These are phyloP conservation scores for Royoungia palumana DNA, from an alignment of 768 basidiomycete genomes.

Conservation along the genomic window DNA sequence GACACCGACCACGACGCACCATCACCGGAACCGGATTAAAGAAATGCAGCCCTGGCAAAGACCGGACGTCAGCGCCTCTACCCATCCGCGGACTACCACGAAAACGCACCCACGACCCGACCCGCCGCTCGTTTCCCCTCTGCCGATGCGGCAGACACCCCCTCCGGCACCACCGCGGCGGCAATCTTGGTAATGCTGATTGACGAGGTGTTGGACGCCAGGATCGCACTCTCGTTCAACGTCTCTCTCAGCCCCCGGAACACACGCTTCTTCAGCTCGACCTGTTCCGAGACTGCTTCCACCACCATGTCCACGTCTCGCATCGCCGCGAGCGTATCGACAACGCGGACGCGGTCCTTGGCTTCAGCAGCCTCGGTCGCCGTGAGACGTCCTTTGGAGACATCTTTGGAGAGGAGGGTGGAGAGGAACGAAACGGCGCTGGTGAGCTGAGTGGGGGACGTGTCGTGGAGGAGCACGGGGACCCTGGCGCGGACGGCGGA, in stretches of 20 bases:
- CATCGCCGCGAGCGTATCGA: conserved; percentile 57
- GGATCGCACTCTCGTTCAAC: conserved; percentile 68
- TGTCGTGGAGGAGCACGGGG: conserved; percentile 82
- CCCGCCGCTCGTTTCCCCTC: conserved; percentile 62
- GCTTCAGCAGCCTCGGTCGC: conserved; percentile 71
- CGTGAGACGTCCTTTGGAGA: conserved; percentile 74
- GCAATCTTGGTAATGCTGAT: conserved; percentile 96
- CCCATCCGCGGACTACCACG: background rate
- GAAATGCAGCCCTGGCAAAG: conserved; percentile 72
- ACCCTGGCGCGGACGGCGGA: conserved; percentile 82
- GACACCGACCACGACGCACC: conserved; percentile 45
- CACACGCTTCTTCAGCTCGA: conserved; percentile 73
- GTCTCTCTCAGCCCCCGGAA: conserved; percentile 69
- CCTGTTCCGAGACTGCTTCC: conserved; percentile 89
- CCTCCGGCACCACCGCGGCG: conserved; percentile 63
- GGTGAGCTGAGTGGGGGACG: conserved; percentile 66
- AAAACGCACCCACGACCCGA: conserved; percentile 79
- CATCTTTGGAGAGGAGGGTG: conserved; percentile 84
- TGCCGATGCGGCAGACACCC: conserved; percentile 54
- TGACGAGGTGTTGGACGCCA: conserved; percentile 91
- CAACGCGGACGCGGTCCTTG: conserved; percentile 57
- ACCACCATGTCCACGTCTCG: conserved; percentile 88
- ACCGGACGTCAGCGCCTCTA: background rate
- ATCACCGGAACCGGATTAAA: conserved; percentile 98
- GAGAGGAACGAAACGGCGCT: conserved; percentile 75